Percentiles rank a stretch among this genome's conserved stretches.
These are phyloP conservation scores for Wickerhamiella australiensis DNA, from an alignment of 805 yeast species.

Conservation along the genomic window DNA sequence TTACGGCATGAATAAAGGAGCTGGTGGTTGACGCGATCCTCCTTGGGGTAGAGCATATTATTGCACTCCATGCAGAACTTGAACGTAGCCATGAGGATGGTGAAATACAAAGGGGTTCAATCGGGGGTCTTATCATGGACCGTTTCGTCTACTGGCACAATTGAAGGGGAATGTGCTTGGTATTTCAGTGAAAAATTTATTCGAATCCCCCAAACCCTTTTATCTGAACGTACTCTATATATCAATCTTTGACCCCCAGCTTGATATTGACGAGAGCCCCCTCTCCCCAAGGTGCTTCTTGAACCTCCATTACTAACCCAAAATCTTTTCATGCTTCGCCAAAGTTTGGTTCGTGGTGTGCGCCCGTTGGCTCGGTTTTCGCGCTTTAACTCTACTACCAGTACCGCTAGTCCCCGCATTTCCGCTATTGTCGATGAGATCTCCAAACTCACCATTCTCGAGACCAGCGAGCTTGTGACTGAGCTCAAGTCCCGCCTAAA, in stretches of 20 bases:
- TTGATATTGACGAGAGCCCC: too few relatives aligned
- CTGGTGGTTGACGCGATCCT: constrained; percentile 67
- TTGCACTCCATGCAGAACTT: constrained; percentile 94
- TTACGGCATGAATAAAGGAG: constrained; percentile 86
- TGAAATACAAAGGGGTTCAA: neutral
- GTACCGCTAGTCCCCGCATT: constrained; percentile 55
- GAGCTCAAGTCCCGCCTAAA: constrained; percentile 64
- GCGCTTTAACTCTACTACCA: constrained; percentile 37
- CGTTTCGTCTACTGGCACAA: too few relatives aligned
- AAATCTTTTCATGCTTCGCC: constrained; percentile 5
- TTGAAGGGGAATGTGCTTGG: too few relatives aligned
- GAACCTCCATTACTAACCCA: neutral
- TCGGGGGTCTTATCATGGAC: neutral
- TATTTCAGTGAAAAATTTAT: too few relatives aligned
- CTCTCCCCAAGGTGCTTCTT: neutral
- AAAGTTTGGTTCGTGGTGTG: neutral
- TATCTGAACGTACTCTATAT: too few relatives aligned
- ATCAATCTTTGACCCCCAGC: too few relatives aligned
- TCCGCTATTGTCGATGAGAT: constrained; percentile 78
- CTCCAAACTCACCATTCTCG: constrained; percentile 78
- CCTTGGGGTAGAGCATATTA: constrained; percentile 96
- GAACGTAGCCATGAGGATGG: constrained; percentile 63
- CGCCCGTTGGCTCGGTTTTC: neutral
- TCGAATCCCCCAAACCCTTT: too few relatives aligned
- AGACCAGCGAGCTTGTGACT: constrained; percentile 74